Evolutionary conservation across 805 yeast species (phyloP), one percentile per base, ranked within the genome.

Genomic region (Brettanomyces custersianus): DNA sequence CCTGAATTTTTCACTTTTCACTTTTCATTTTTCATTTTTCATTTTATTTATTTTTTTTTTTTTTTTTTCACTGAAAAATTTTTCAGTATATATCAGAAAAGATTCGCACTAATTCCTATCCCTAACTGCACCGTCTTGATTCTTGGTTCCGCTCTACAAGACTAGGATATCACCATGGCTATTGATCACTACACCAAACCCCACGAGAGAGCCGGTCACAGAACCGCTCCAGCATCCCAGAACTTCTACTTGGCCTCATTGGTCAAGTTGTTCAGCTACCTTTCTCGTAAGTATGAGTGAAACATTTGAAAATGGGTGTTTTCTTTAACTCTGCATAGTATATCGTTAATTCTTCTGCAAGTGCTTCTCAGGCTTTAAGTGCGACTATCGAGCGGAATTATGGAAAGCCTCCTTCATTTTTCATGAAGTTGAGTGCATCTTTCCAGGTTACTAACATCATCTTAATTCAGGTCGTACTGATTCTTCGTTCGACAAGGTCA

Each of bases 141-240:
- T n/a, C n/a, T n/a, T n/a, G n/a, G n/a, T n/a, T 2, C 28, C 15
- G 25, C 15, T 13, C 5, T 13, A 8, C 28, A 9, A 4, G 15
- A 25, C 7, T 25, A 25, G 15, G 15, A 25, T 25, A n/a, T 25
- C 15, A 6, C 59, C 62, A 88, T 88, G 97, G 97, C 96, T 80
- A 85, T 80, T 74, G 97, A 92, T 77, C 95, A 85, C 77, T 76
- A 81, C 72, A 67, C 78, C 68, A 92, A 90, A 73, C 96, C 86
- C 74, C 99, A 92, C 81, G 77, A 75, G 65, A 85, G 87, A 74
- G 72, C 80, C 57, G 80, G 94, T 72, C 95, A 86, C 86, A 87
- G 99, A 76, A 73, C 81, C 66, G 96, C 96, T 72, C 99, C 98
- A 75, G 86, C 86, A 79, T 90, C 97, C 55, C 95, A 92, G 75